A percentile compares a stretch with the other conserved stretches of the same genome.
Evolutionary conservation across 257 asterid species (phyloP).

Genomic region (Solanum verrucosum): DNA sequence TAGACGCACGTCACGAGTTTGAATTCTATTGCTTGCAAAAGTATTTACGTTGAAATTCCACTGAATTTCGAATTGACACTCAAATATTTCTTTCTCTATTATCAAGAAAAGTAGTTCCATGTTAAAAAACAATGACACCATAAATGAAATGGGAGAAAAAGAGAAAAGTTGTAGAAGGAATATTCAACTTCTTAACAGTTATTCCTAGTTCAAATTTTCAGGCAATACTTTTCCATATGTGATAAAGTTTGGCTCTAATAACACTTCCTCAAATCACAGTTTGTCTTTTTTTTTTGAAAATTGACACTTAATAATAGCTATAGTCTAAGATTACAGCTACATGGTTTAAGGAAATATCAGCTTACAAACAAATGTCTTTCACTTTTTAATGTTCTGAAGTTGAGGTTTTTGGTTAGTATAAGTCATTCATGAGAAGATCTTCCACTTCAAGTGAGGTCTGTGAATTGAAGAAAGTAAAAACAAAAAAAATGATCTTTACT

Average conservation of each 20-base stretch:
- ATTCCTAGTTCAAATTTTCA: not conserved
- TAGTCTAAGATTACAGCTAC: not conserved
- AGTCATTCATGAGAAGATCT: not conserved
- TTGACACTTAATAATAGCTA: not conserved
- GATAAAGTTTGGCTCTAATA: not conserved
- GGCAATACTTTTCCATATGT: not conserved
- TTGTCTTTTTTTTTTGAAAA: not conserved
- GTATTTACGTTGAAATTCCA: not conserved
- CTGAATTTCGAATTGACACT: not conserved
- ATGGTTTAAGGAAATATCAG: not conserved
- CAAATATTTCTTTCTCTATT: not conserved
- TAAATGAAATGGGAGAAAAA: not conserved
- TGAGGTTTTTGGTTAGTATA: not conserved
- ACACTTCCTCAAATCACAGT: not conserved
- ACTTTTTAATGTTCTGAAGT: not conserved
- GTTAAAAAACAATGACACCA: not conserved
- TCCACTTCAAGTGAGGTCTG: not conserved
- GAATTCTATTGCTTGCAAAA: not conserved
- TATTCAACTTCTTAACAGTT: not conserved
- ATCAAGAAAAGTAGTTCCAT: not conserved
- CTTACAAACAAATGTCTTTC: not conserved
- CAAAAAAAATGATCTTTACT: not conserved
- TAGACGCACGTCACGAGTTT: not conserved
- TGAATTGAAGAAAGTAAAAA: not conserved
- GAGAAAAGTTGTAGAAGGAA: not conserved